Conservation (phyloP, 441 rosid species). For the Croton laevigatus region DNA sequence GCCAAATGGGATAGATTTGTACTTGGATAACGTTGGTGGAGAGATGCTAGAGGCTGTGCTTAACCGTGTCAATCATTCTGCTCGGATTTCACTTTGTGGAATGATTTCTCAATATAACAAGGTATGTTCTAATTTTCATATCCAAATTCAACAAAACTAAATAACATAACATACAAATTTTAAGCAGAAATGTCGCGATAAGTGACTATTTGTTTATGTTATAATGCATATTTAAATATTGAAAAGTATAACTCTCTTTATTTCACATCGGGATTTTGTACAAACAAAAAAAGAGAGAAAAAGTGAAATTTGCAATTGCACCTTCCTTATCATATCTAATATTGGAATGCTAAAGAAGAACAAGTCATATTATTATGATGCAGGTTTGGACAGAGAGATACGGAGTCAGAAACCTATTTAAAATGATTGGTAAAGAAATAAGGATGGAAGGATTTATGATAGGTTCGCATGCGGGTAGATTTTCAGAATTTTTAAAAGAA, state of each 20-base stretch:
- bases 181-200: too few relatives aligned
- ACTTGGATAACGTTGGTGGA: slow-evolving; percentile 50
- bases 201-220: too few relatives aligned
- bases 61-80: slow-evolving; percentile 36
- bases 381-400: neutral
- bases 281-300: too few relatives aligned
- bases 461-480: neutral
- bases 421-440: neutral
- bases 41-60: slow-evolving; percentile 51
- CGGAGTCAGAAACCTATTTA: neutral
- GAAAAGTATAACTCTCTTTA: too few relatives aligned
- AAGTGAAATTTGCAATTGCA: too few relatives aligned
- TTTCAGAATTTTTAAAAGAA: neutral
- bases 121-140: neutral
- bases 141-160: too few relatives aligned
- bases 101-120: slow-evolving; percentile 49
- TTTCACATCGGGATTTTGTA: too few relatives aligned
- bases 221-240: too few relatives aligned
- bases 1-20: slow-evolving; percentile 46
- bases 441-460: neutral
- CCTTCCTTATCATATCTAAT: too few relatives aligned
- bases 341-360: too few relatives aligned
- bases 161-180: too few relatives aligned
- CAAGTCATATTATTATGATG: neutral
- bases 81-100: slow-evolving; percentile 40